phyloP scores from a whole-genome alignment of 306 rosid genomes.

The Gleditsia sinensis region DNA sequence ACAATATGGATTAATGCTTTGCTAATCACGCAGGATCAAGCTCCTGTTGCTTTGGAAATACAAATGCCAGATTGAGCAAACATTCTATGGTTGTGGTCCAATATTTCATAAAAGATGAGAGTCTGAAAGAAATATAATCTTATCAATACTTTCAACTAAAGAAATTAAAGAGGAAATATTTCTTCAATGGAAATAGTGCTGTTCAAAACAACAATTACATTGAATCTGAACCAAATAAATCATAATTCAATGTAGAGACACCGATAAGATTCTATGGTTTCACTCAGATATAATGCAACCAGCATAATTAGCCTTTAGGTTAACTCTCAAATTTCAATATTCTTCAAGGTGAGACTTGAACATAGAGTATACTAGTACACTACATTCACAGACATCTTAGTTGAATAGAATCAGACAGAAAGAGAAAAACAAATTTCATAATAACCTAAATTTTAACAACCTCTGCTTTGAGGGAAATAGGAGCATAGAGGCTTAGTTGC shows the following conservation, averaged over 20 bases:
- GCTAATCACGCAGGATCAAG: constrained; percentile 22
- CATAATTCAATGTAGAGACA: neutral
- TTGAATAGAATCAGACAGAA: neutral
- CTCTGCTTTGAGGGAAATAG: constrained; percentile 75
- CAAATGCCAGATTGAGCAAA: constrained; percentile 17
- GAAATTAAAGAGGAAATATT: neutral
- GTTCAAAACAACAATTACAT: neutral
- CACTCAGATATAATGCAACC: neutral
- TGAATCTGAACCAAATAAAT: constrained; percentile 6
- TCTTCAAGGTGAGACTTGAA: constrained; percentile 16
- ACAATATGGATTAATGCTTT: constrained; percentile 1
- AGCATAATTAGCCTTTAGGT: neutral
- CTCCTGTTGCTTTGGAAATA: constrained; percentile 20
- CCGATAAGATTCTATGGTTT: neutral
- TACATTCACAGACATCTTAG: neutral
- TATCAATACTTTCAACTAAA: neutral
- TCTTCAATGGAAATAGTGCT: neutral
- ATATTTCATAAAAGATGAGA: neutral
- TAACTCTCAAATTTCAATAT: neutral
- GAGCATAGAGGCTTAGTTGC: constrained; percentile 77
- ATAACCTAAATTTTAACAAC: constrained; percentile 40
- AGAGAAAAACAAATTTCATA: neutral
- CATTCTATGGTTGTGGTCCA: neutral
- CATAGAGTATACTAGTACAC: neutral
- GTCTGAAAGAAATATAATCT: neutral